These are phyloP conservation scores for Gilbertella persicaria DNA, from an alignment of 371 early-diverging fungal species.

Conservation along the genomic window DNA sequence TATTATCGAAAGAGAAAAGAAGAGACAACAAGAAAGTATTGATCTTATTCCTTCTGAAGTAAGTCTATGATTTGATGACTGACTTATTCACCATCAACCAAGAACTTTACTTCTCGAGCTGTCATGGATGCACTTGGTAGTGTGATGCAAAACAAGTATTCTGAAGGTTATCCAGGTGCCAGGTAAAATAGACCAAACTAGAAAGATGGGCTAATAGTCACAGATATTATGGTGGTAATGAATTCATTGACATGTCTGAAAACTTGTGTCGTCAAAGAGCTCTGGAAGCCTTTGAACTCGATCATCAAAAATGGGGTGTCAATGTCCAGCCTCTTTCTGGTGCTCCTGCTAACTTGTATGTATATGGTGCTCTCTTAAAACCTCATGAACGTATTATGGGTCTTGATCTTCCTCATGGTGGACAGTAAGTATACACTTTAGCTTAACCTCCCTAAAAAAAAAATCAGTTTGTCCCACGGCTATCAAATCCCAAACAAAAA, in stretches of 20 bases:
- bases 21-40: slow-evolving; percentile 92
- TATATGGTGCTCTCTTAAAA: slow-evolving; percentile 94
- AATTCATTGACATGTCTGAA: slow-evolving; percentile 97
- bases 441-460: not conserved
- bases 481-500: slow-evolving; percentile 98
- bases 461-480: slow-evolving; percentile 92
- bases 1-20: slow-evolving; percentile 96
- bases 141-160: slow-evolving; percentile 99
- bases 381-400: slow-evolving; percentile 99
- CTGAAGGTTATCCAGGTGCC: slow-evolving; percentile 98
- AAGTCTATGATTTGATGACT: slow-evolving; percentile 3
- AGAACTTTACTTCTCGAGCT: slow-evolving; percentile 97
- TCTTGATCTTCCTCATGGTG: slow-evolving; percentile 98
- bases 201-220: not conserved
- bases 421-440: slow-evolving; percentile 76
- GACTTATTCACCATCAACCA: slow-evolving; percentile 3
- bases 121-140: slow-evolving; percentile 98
- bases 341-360: slow-evolving; percentile 97
- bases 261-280: slow-evolving; percentile 95
- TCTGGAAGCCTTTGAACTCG: slow-evolving; percentile 89
- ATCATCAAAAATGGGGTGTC: slow-evolving; percentile 96
- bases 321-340: slow-evolving; percentile 98
- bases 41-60: slow-evolving; percentile 98
- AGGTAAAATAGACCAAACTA: slow-evolving; percentile 49
- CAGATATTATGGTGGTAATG: slow-evolving; percentile 99